Conservation (phyloP, 2,329 filamentous ascomycete genomes). For the Trichoderma oligosporum region DNA sequence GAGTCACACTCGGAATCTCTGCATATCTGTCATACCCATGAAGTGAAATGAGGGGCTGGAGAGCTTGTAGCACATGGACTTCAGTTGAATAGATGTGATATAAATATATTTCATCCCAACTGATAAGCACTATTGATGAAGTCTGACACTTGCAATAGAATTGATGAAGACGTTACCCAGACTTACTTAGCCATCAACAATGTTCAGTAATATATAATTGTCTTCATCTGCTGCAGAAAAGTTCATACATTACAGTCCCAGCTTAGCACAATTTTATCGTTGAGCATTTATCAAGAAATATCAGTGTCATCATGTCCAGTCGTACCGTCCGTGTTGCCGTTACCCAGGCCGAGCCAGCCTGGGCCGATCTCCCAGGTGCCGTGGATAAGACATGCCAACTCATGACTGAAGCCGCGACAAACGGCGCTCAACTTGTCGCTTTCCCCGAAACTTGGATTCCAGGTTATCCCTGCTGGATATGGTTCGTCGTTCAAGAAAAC, state of each 20-base stretch:
- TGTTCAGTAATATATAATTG: not conserved
- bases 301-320: not conserved
- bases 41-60: not conserved
- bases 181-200: too few species aligned
- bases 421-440: not conserved
- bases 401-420: conserved; percentile 2
- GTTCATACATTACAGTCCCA: too few species aligned
- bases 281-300: not conserved
- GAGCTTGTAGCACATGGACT: too few species aligned
- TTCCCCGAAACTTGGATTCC: conserved; percentile 10
- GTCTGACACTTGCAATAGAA: too few species aligned
- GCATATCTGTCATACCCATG: not conserved
- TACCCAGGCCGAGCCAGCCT: conserved; percentile 7
- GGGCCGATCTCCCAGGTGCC: not conserved
- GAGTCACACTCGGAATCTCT: not conserved
- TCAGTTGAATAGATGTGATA: too few species aligned
- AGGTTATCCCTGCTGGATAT: conserved; percentile 13
- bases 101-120: too few species aligned
- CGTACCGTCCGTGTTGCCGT: conserved; percentile 1
- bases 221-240: not conserved
- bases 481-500: not conserved
- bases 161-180: too few species aligned
- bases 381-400: conserved; percentile 7
- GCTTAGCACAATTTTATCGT: too few species aligned
- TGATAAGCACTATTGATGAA: too few species aligned